These are phyloP conservation scores for Immersiporthe knoxdaviesiana DNA, from an alignment of 2,329 filamentous ascomycete genomes.

Conservation along the genomic window DNA sequence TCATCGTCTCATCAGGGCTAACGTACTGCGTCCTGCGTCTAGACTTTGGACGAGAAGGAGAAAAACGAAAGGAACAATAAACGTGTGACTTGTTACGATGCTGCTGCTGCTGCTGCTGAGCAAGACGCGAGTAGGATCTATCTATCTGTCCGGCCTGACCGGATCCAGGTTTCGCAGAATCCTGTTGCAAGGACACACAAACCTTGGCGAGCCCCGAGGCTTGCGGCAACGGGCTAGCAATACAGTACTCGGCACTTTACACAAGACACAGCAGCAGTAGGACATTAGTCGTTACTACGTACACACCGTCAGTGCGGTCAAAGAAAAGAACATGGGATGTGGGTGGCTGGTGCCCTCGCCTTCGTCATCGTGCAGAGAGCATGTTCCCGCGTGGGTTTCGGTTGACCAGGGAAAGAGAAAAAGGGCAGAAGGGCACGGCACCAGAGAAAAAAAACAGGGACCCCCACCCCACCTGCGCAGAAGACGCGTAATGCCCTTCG, in stretches of 20 bases:
- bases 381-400: no score
- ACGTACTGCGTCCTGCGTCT: neutral
- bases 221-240: neutral
- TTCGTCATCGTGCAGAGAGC: conserved; percentile 24
- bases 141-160: neutral
- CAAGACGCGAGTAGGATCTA: no score
- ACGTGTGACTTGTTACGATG: neutral
- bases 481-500: conserved; percentile 23
- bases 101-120: no score
- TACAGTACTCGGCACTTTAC: no score
- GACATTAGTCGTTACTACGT: no score
- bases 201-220: neutral
- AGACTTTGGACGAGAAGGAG: no score
- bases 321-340: neutral
- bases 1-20: neutral
- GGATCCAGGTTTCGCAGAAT: neutral
- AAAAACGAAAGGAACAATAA: neutral
- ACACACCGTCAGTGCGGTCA: no score
- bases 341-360: conserved; percentile 14
- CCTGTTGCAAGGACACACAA: neutral
- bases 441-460: conserved; percentile 9
- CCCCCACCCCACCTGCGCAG: conserved; percentile 14
- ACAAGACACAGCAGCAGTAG: no score
- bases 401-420: no score
- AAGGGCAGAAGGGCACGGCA: neutral